A percentile compares a stretch with the other conserved stretches of the same genome.
Evolutionary conservation across 257 asterid species (phyloP).

Genomic region (Gentiana straminea): DNA sequence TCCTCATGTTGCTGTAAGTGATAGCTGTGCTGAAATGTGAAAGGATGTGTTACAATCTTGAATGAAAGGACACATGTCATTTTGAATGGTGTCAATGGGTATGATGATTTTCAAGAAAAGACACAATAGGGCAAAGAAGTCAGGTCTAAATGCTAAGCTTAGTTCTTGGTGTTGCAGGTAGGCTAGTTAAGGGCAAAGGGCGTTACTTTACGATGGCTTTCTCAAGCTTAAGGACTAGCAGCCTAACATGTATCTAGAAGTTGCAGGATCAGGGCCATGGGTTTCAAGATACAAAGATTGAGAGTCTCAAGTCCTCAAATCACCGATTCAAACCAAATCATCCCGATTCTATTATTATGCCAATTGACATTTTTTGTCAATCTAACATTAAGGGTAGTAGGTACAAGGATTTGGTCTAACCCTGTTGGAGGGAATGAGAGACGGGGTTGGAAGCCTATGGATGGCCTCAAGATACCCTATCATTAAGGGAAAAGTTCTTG

Average conservation of each 20-base stretch:
- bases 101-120: slow-evolving; percentile 45
- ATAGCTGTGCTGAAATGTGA: slow-evolving; percentile 85
- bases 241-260: slow-evolving; percentile 46
- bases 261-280: slow-evolving; percentile 98
- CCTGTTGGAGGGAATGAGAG: slow-evolving; percentile 77
- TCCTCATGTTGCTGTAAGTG: slow-evolving; percentile 85
- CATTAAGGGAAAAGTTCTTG: slow-evolving; percentile 73
- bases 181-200: slow-evolving; percentile 87
- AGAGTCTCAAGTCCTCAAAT: slow-evolving; percentile 62
- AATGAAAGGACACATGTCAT: no score
- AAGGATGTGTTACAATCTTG: slow-evolving; percentile 80
- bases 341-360: slow-evolving; percentile 44
- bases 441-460: slow-evolving; percentile 65
- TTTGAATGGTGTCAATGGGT: slow-evolving; percentile 66
- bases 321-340: slow-evolving; percentile 49
- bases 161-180: slow-evolving; percentile 85
- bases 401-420: slow-evolving; percentile 84
- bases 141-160: slow-evolving; percentile 46
- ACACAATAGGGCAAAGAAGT: slow-evolving; percentile 28
- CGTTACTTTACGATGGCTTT: slow-evolving; percentile 67
- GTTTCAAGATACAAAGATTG: slow-evolving; percentile 49
- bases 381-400: slow-evolving; percentile 66
- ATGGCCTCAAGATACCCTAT: slow-evolving; percentile 94
- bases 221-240: slow-evolving; percentile 35
- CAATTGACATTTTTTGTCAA: slow-evolving; percentile 72